Conservation (phyloP, 768 basidiomycete species). For the Leccinellum luteum region DNA sequence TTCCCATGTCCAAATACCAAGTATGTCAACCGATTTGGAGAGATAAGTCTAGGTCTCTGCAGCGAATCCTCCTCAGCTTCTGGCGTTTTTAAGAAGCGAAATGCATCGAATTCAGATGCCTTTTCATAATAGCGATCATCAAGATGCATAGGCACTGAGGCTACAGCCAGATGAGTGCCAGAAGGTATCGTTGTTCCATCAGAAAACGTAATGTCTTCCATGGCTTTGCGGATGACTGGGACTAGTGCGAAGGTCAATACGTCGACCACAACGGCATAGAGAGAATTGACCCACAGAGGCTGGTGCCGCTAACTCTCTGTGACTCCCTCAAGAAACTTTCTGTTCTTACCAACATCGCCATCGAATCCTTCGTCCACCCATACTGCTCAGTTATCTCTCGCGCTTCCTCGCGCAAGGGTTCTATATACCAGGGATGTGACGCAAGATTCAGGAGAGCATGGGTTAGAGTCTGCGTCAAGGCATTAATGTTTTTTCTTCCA, state of each 20-base stretch:
- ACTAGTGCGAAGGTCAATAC: slow-evolving; percentile 20
- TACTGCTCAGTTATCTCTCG: slow-evolving; percentile 29
- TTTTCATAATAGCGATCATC: slow-evolving; percentile 44
- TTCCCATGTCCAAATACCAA: slow-evolving; percentile 36
- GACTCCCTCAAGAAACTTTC: slow-evolving; percentile 47
- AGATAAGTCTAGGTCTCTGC: slow-evolving; percentile 29
- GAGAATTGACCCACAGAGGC: slow-evolving; percentile 26
- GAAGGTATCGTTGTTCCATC: slow-evolving; percentile 37
- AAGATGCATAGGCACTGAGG: slow-evolving; percentile 33
- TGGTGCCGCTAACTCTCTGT: slow-evolving; percentile 35
- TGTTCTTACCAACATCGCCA: slow-evolving; percentile 35
- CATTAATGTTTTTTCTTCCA: slow-evolving; percentile 3
- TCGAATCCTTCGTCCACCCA: slow-evolving; percentile 34
- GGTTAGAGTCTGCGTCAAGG: slow-evolving; percentile 27
- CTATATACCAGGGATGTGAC: slow-evolving; percentile 37
- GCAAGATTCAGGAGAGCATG: slow-evolving; percentile 42
- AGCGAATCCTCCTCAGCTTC: slow-evolving; percentile 20
- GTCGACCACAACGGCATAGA: not conserved
- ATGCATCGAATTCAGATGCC: slow-evolving; percentile 40
- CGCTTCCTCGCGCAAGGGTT: slow-evolving; percentile 41
- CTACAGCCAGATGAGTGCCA: slow-evolving; percentile 37
- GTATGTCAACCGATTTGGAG: slow-evolving; percentile 32
- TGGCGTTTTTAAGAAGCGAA: slow-evolving; percentile 37
- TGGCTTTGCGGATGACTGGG: slow-evolving; percentile 33
- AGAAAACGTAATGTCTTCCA: slow-evolving; percentile 33